phyloP scores from a whole-genome alignment of 129 eudicot species.

The Lonicera japonica region DNA sequence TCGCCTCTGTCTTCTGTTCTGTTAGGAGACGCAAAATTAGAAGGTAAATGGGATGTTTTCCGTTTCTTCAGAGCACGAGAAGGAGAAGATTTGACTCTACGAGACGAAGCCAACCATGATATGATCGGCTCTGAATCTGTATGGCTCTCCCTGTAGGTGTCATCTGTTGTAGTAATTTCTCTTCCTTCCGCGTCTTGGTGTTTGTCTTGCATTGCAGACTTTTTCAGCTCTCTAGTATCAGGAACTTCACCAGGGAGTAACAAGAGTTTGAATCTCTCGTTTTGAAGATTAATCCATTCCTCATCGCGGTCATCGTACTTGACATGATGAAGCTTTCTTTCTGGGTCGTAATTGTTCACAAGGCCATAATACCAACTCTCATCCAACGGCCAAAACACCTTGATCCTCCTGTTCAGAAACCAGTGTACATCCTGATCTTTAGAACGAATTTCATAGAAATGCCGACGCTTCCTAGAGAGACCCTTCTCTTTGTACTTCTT shows the following conservation, averaged over 20 bases:
- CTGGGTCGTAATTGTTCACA: slow-evolving; percentile 63
- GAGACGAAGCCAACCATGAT: slow-evolving; percentile 71
- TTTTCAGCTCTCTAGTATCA: slow-evolving; percentile 22
- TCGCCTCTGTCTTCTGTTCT: slow-evolving; percentile 20
- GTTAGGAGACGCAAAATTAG: slow-evolving; percentile 17
- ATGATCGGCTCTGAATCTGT: slow-evolving; percentile 83
- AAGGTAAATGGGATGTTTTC: slow-evolving; percentile 24
- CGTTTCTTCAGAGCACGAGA: slow-evolving; percentile 38
- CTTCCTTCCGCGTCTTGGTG: slow-evolving; percentile 17
- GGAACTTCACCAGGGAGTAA: slow-evolving; percentile 84
- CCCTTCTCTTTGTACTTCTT: slow-evolving; percentile 59
- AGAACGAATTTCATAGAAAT: slow-evolving; percentile 66
- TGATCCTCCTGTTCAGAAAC: slow-evolving; percentile 76
- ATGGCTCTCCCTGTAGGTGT: slow-evolving; percentile 16
- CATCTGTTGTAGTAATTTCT: slow-evolving; percentile 20
- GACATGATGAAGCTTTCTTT: slow-evolving; percentile 69
- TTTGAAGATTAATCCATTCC: slow-evolving; percentile 85
- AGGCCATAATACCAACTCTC: slow-evolving; percentile 91
- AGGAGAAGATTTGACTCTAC: slow-evolving; percentile 43
- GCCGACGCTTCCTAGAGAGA: slow-evolving; percentile 56
- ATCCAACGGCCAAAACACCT: slow-evolving; percentile 94
- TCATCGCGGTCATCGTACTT: slow-evolving; percentile 89
- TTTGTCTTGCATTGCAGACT: slow-evolving; percentile 9
- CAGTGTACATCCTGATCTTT: slow-evolving; percentile 57
- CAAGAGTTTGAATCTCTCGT: slow-evolving; percentile 78